Evolutionary conservation across 177 flowering plant genomes (phyloP).

Genomic region (Vitis hybrid): DNA sequence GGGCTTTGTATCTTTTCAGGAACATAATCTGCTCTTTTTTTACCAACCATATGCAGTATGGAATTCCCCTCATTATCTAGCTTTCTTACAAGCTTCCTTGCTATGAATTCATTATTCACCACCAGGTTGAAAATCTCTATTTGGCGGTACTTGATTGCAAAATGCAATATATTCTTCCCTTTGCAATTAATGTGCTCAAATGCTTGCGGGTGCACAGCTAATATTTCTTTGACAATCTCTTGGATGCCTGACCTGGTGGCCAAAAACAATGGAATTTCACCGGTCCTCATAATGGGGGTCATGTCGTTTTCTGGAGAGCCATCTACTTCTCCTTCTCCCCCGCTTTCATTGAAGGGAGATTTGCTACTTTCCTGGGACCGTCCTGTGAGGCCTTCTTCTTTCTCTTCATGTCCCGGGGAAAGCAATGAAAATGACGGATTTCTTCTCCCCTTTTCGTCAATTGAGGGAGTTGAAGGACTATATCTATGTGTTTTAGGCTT

Average conservation of each 20-base stretch:
- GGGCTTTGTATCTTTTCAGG: background rate
- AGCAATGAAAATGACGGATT: too few species aligned
- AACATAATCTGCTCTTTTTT: too few species aligned
- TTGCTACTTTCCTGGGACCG: too few species aligned
- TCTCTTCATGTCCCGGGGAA: too few species aligned
- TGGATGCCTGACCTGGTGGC: conserved; percentile 9
- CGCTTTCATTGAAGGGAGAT: background rate
- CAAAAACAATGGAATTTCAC: conserved; percentile 12
- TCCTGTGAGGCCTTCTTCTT: too few species aligned
- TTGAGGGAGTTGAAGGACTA: too few species aligned
- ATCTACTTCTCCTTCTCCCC: background rate
- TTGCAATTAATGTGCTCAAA: conserved; percentile 3
- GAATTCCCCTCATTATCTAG: conserved; percentile 6
- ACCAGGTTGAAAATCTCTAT: conserved; percentile 4
- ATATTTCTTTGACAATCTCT: conserved; percentile 13
- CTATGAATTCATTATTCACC: background rate
- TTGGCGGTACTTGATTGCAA: conserved; percentile 10
- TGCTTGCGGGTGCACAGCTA: conserved; percentile 12
- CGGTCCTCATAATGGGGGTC: background rate
- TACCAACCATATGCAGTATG: conserved; percentile 16
- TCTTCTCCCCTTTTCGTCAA: too few species aligned
- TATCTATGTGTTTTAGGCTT: too few species aligned
- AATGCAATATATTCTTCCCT: conserved; percentile 8
- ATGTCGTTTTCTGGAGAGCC: too few species aligned
- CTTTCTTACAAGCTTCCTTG: background rate